Conservation (phyloP, 495 filamentous ascomycete species). For the Neurospora tetraspora region DNA sequence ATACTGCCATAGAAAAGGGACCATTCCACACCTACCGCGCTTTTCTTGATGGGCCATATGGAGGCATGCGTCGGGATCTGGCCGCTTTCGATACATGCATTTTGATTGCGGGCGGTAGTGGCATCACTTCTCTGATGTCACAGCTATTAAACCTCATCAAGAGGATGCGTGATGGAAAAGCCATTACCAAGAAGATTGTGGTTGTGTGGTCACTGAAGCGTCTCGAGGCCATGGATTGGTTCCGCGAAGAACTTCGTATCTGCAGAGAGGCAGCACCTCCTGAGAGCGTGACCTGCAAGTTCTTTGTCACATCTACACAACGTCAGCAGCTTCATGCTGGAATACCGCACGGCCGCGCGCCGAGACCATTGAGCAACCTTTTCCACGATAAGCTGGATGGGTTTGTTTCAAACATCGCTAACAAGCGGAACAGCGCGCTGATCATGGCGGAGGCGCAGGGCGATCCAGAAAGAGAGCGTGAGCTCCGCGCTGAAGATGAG, state of each 20-base stretch:
- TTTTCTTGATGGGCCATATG: conserved; percentile 89
- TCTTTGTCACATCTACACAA: conserved; percentile 75
- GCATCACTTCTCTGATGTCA: conserved; percentile 85
- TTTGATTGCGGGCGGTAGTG: conserved; percentile 86
- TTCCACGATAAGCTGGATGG: conserved; percentile 79
- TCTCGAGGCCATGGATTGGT: conserved; percentile 93
- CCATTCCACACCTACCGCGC: conserved; percentile 83
- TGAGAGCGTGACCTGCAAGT: conserved; percentile 81
- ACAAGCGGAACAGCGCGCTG: conserved; percentile 69
- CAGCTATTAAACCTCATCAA: conserved; percentile 88
- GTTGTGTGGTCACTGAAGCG: conserved; percentile 88
- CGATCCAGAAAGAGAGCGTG: conserved; percentile 65
- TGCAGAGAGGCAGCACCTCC: conserved; percentile 77
- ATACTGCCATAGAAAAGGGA: conserved; percentile 67
- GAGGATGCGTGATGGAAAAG: conserved; percentile 86
- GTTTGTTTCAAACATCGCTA: conserved; percentile 68
- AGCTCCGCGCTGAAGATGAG: conserved; percentile 76
- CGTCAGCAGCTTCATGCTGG: conserved; percentile 31
- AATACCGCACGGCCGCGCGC: conserved; percentile 35
- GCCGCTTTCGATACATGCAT: conserved; percentile 90
- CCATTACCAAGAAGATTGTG: conserved; percentile 79
- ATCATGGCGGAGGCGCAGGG: conserved; percentile 73
- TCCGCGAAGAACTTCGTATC: conserved; percentile 87
- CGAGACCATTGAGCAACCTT: conserved; percentile 52
- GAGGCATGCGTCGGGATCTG: conserved; percentile 83